Base-by-base conservation (phyloP, 805 yeast species). In the Ogataea siamensis region DNA sequence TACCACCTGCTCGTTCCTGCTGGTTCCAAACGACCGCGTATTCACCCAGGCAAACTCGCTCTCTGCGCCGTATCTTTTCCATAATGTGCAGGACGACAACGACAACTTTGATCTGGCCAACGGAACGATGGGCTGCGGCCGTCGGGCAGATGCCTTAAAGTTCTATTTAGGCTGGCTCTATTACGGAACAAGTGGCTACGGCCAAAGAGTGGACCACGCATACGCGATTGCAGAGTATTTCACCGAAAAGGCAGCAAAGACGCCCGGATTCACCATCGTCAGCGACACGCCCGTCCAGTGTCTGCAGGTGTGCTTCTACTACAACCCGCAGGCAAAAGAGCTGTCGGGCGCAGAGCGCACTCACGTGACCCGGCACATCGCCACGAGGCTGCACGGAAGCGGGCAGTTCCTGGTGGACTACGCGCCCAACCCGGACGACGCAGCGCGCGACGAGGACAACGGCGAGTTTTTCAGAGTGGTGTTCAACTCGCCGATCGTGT, bases 51-150 rank as follows among this genome's bases (percentile, higher is more conserved):
- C 94, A 10, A 85, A 84, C 66, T 81, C 94, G 2, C 64, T 87
- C 34, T 66, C 71, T 21, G 95, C 95, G 0, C 93, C 93, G 4
- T 87, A 86, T 55, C 63, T 86, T 28, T 86, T 85, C 71, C 95
- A 86, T 54, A 68, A 69, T 39, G 58, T 63, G n/a, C 57, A 60
- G 9, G 72, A 64, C 27, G 74, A 67, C 4, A 83, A 74, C 17
- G 74, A 70, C 37, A 67, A 72, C 58, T 83, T 67, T 53, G 95
- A 86, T 50, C 71, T 86, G 39, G 95, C 91, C 1, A 91, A 84
- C 57, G 94, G 93, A 10, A 87, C 95, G 2, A 80, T 87, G 89
- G 95, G 94, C 7, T 86, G 95, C 57, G 95, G 95, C 10, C 74
- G 95, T 49, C 71, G 95, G 38, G 78, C 93, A 0, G 95, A 87